Evolutionary conservation across 495 filamentous ascomycete genomes (phyloP), one percentile per base, ranked within the genome.

Genomic region (Trichoderma virens): DNA sequence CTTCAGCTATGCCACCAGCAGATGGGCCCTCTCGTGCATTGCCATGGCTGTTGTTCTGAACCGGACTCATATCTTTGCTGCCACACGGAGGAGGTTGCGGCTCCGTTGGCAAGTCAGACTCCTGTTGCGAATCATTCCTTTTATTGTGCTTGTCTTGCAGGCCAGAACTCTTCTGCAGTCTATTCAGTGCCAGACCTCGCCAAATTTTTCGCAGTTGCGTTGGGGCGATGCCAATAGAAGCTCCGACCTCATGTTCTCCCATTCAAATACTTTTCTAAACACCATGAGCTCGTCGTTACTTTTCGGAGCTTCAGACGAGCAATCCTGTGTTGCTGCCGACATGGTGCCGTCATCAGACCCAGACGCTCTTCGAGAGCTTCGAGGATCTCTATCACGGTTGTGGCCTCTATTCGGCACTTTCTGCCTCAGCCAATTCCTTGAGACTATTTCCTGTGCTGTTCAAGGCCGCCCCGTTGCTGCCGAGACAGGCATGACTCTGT

Each of bases 401-500:
- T 98, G 93, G 91, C 92, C 93, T 1, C 81, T 95, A 2, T 98
- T 98, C 70, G 74, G 88, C 62, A 84, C 87, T 0, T 78, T 97
- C 13, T 94, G 91, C 64, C 69, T 94, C 2, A 89, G 90, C 67
- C 91, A 96, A 68, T 94, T 97, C 69, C 73, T 95, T 30, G 94
- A 98, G 71, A 92, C 89, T 0, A 78, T 98, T 25, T 85, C 88
- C 6, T 93, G 91, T 72, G 90, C 93, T 5, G 79, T 98, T n/a
- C 92, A 96, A 67, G 92, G 93, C n/a, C 84, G 89, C 13, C 80
- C 82, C 3, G 80, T 88, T 6, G 83, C 87, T 65, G 87, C 91
- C 0, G 94, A 98, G 75, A 94, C 92, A 0, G 92, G 93, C 6
- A 97, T 98, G 90, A 96, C 93, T 0, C 83, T 98, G 23, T 94